Percentiles rank a stretch among this genome's conserved stretches.
These are phyloP conservation scores for Spongospora subterranea DNA, from an alignment of 208 protist genomes.

Conservation along the genomic window DNA sequence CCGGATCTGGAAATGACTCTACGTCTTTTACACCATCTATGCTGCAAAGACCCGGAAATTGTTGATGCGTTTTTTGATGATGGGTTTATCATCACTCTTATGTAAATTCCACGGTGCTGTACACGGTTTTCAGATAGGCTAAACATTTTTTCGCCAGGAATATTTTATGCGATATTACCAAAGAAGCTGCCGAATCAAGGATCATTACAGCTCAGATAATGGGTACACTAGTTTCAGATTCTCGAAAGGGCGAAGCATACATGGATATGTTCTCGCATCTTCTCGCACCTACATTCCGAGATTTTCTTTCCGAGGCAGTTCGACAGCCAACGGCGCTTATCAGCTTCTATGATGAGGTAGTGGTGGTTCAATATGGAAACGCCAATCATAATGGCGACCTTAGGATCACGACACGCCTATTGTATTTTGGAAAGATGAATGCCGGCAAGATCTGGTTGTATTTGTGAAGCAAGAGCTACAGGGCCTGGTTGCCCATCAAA, in stretches of 20 bases:
- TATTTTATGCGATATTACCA: background rate
- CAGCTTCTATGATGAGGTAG: constrained; percentile 17
- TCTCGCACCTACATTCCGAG: constrained; percentile 34
- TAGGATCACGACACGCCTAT: constrained; percentile 40
- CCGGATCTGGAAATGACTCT: background rate
- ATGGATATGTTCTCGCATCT: constrained; percentile 34
- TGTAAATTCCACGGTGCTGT: background rate
- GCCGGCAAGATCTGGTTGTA: background rate
- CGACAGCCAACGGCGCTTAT: background rate
- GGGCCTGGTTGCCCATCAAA: constrained; percentile 2
- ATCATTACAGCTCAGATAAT: background rate
- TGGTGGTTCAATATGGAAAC: background rate
- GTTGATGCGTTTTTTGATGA: constrained; percentile 44
- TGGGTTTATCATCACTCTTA: constrained; percentile 5
- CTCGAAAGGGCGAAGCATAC: constrained; percentile 17
- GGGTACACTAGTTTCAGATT: background rate
- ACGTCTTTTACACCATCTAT: background rate
- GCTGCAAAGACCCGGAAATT: background rate
- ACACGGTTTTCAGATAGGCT: too few relatives aligned
- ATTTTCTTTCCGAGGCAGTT: background rate
- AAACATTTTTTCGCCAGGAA: background rate
- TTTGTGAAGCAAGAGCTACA: constrained; percentile 39
- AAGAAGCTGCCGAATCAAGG: background rate
- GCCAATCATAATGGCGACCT: background rate
- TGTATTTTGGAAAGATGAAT: constrained; percentile 39